Base-by-base conservation (phyloP, 371 early-diverging fungal genomes). In the Rhizopus arrhizus region DNA sequence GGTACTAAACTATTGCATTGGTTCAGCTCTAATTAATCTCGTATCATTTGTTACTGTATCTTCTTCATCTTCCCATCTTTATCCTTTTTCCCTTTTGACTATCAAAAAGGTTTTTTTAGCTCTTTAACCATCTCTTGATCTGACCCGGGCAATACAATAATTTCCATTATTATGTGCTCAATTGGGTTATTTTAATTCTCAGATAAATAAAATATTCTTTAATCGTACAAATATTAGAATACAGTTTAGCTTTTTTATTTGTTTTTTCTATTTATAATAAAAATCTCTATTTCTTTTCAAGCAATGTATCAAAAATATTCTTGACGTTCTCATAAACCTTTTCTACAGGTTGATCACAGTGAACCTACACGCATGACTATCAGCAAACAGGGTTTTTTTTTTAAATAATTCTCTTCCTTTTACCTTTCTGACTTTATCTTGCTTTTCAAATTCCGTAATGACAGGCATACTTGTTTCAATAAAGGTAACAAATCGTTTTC, bases 401-500 rank as follows among this genome's bases (percentile, higher is more conserved):
- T 32, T 5, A 0, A 45, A 32, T 15, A 0, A 34, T 13, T 22
- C n/a, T 11, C n/a, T 11, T 43, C n/a, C 4, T 28, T 72, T 59
- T 62, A 94, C 90, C 76, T 75, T 85, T 57, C 76, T 73, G 43
- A 96, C 95, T 75, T 94, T 96, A 59, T 83, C 81, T 54, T 77
- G 61, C 64, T 86, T 81, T 29, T 72, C 83, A 69, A 86, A 96
- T 51, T 88, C 74, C 50, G 90, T 90, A 61, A 97, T 89, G 9
- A 97, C 99, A 3, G 97, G 97, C 81, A 83, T 92, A 64, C 88
- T 89, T 8, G 91, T 89, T 36, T 95, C 89, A 32, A 70, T 66
- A 62, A 95, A 98, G 0, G 90, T 90, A 8, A 66, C 73, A 84
- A 98, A 98, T 12, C 99, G 83, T 82, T 98, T 98, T 68, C 80